phyloP scores from a whole-genome alignment of 225 moss, liverwort and hornwort genomes.

The Polytrichum formosum region DNA sequence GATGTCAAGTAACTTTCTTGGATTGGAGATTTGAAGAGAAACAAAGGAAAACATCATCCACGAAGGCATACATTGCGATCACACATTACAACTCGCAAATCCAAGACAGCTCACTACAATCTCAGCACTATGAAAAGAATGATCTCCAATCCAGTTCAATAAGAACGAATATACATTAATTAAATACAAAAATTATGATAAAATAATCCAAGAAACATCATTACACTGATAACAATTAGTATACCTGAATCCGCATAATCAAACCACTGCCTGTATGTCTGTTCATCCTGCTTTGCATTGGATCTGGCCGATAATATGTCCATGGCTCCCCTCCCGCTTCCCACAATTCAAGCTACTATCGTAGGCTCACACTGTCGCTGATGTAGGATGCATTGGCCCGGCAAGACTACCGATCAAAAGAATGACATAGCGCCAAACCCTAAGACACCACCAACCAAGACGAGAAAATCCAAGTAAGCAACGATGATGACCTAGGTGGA shows the following conservation, averaged over 20 bases:
- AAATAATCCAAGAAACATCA: too few species aligned
- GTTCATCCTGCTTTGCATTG: constrained; percentile 79
- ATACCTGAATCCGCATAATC: constrained; percentile 84
- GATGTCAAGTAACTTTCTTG: neutral
- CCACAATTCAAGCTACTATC: neutral
- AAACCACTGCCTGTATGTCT: constrained; percentile 84
- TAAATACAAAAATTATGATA: too few species aligned
- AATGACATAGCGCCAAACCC: too few species aligned
- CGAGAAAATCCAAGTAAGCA: too few species aligned
- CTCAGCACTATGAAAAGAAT: too few species aligned
- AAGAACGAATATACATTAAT: too few species aligned
- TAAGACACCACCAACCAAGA: too few species aligned
- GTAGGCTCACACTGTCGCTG: neutral
- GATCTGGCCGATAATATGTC: constrained; percentile 76
- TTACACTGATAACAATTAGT: neutral
- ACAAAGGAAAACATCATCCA: neutral
- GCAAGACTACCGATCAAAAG: neutral
- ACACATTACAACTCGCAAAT: neutral
- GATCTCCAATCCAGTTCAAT: too few species aligned
- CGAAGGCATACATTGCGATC: neutral
- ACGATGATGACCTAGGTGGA: too few species aligned
- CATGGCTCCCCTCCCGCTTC: constrained; percentile 32
- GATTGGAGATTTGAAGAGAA: neutral
- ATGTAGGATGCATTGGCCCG: neutral
- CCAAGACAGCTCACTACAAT: too few species aligned